Evolutionary conservation across 2,329 filamentous ascomycete species (phyloP).

Genomic region (Gnomoniopsis sp.): DNA sequence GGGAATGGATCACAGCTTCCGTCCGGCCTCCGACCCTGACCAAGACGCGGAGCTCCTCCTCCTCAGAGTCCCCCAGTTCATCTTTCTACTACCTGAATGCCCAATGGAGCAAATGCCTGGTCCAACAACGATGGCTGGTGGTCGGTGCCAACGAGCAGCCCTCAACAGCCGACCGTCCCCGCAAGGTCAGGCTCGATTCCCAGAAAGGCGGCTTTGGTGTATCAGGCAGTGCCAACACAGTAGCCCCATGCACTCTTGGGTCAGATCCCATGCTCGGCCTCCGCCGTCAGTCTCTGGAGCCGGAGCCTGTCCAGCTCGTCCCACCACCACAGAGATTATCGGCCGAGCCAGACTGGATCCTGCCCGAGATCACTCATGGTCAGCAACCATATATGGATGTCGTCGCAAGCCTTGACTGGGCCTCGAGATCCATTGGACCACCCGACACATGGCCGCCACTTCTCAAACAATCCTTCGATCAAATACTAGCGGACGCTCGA

Average conservation of each 20-base stretch:
- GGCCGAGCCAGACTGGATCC: slow-evolving; percentile 28
- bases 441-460: slow-evolving; percentile 38
- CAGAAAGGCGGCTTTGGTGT: slow-evolving; percentile 18
- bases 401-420: slow-evolving; percentile 42
- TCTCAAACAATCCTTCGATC: slow-evolving; percentile 39
- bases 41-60: slow-evolving; percentile 18
- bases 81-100: slow-evolving; percentile 26
- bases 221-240: slow-evolving; percentile 12
- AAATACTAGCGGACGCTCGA: slow-evolving; percentile 37
- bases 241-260: slow-evolving; percentile 8
- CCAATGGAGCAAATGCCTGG: slow-evolving; percentile 30
- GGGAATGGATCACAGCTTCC: slow-evolving; percentile 26
- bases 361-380: slow-evolving; percentile 29
- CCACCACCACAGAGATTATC: slow-evolving; percentile 20
- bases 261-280: slow-evolving; percentile 12
- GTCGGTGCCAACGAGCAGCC: slow-evolving; percentile 31
- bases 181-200: slow-evolving; percentile 21
- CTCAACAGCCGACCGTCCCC: slow-evolving; percentile 18
- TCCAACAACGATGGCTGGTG: slow-evolving; percentile 30
- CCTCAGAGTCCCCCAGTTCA: slow-evolving; percentile 14
- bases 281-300: neutral
- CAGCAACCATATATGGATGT: slow-evolving; percentile 33
- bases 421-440: slow-evolving; percentile 39
- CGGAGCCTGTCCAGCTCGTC: neutral
- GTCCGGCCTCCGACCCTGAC: slow-evolving; percentile 7